These are phyloP conservation scores for Xylariomycetidae sp. DNA, from an alignment of 2,329 filamentous ascomycete genomes.

Conservation along the genomic window DNA sequence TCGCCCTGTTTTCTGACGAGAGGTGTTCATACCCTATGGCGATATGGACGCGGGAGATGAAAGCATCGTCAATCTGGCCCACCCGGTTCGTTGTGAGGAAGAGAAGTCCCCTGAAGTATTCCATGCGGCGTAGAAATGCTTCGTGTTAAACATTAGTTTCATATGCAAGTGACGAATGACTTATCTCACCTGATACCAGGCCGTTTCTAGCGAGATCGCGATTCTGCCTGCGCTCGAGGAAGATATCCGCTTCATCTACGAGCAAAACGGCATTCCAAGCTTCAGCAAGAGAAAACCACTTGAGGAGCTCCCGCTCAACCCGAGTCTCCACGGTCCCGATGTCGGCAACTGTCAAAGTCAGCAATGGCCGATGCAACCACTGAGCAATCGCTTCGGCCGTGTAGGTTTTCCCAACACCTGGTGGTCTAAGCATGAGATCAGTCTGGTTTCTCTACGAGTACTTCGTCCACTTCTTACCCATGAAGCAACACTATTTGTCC, in stretches of 20 bases:
- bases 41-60: constrained; percentile 28
- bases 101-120: constrained; percentile 23
- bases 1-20: neutral
- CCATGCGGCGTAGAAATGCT: constrained; percentile 19
- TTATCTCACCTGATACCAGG: constrained; percentile 5
- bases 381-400: constrained; percentile 10
- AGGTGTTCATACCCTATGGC: constrained; percentile 21
- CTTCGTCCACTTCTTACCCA: too few relatives aligned
- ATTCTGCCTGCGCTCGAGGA: constrained; percentile 14
- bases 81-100: constrained; percentile 27
- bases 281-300: constrained; percentile 18
- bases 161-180: too few relatives aligned
- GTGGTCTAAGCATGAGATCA: constrained; percentile 4
- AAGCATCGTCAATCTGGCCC: constrained; percentile 32
- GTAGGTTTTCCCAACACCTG: constrained; percentile 13
- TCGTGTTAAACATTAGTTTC: neutral
- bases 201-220: constrained; percentile 13
- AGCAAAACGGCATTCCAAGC: constrained; percentile 23
- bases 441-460: too few relatives aligned
- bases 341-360: constrained; percentile 19
- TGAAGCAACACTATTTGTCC: constrained; percentile 14
- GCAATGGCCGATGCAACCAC: constrained; percentile 19
- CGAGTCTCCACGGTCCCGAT: constrained; percentile 16
- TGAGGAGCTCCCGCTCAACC: constrained; percentile 20
- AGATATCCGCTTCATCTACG: constrained; percentile 24